Base-by-base conservation (phyloP, 2,329 filamentous ascomycete species). In the Balansia obtecta region DNA sequence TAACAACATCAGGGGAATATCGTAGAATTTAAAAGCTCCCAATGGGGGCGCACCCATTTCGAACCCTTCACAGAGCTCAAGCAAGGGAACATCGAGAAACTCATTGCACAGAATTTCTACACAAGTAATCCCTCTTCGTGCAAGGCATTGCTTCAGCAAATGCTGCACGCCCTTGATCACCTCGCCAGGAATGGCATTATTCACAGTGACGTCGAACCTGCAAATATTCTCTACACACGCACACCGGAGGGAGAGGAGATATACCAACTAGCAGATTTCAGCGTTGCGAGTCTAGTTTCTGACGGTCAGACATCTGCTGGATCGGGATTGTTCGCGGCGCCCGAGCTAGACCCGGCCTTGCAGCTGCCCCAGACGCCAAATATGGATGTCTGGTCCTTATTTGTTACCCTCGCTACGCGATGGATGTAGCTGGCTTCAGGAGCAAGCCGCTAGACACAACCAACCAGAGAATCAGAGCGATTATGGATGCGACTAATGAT, bases 181-280 rank as follows among this genome's bases (percentile, higher is more conserved):
- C 55, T 61, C 44, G 54, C 53, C 0, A 51, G 7, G 12, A 12
- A 48, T 0, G 41, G 45, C 20, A 34, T 59, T 22, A 49, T 54
- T 18, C 48, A 55, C 13, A 30, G 48, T 3, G 54, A 60, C 18
- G 51, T 59, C 20, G 58, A 59, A 45, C 57, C 57, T 1, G 55
- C 46, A 4, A 53, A 54, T 13, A 53, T 52, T 12, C 45, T 54
- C 2, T 58, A 55, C 44, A 41, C 39, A 3, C 39, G 7, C 3
- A n/a, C 12, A 16, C 39, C 39, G 9, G 30, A 49, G 4, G 7
- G 34, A 32, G 12, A 34, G 38, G 58, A 57, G 33, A 8, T 16
- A 10, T 60, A 57, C 43, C 51, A 57, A 43, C 50, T 59, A 8
- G 50, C 50, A 7, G 56, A 59, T 32, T 56, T 59, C 37, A 55